Percentiles rank a stretch among this genome's conserved stretches.
These are phyloP conservation scores for Podospora pseudocomata DNA, from an alignment of 495 filamentous ascomycete species.

Conservation along the genomic window DNA sequence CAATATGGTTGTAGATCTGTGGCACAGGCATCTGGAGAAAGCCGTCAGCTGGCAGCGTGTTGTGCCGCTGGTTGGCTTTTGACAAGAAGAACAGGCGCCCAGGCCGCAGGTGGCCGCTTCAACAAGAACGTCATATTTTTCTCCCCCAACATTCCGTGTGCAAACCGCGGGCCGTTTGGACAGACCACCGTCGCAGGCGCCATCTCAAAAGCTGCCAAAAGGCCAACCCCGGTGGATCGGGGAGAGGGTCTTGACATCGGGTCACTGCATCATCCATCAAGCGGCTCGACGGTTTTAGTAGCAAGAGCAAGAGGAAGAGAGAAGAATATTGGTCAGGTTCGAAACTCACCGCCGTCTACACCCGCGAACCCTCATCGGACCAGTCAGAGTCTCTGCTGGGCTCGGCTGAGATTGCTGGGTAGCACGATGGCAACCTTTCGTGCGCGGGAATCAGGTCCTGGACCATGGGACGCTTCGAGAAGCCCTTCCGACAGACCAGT, in stretches of 20 bases:
- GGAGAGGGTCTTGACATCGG: conserved; percentile 13
- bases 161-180: neutral
- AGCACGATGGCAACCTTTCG: conserved; percentile 23
- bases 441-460: conserved; percentile 21
- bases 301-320: neutral
- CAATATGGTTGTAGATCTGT: neutral
- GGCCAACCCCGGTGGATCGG: conserved; percentile 7
- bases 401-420: conserved; percentile 22
- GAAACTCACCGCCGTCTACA: neutral
- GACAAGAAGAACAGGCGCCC: neutral
- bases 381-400: neutral
- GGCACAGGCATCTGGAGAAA: neutral
- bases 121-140: neutral
- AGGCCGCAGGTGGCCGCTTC: neutral
- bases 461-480: conserved; percentile 15
- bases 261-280: conserved; percentile 16
- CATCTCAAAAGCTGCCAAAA: neutral
- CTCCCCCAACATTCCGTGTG: neutral
- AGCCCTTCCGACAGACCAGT: neutral
- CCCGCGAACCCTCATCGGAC: neutral
- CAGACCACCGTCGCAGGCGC: conserved; percentile 6
- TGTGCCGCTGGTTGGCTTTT: neutral
- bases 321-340: neutral
- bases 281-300: conserved; percentile 11
- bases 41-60: neutral